Evolutionary conservation across 2,329 filamentous ascomycete genomes (phyloP), one percentile per base, ranked within the genome.

Genomic region (Fusarium sp.): DNA sequence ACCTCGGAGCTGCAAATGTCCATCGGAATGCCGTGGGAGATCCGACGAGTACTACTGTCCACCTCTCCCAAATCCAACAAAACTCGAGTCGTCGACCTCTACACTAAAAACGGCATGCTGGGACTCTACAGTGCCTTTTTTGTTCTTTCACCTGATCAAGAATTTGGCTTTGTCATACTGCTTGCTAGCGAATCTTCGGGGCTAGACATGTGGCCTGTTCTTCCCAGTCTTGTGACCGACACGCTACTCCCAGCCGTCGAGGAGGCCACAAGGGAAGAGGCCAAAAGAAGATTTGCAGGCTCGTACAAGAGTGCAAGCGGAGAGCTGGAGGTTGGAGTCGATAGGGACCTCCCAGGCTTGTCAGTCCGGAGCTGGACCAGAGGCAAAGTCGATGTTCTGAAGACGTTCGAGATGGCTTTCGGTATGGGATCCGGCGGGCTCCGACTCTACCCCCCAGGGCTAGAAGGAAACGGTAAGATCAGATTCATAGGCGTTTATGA

Each of bases 11-110:
- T 78, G 33, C 80, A 79, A 20, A 76, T 80, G 52, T 81, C 82
- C 6, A 78, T 87, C 52, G 86, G 86, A 15, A 80, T 80, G 5
- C 84, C 85, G 2, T 88, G 85, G 85, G 86, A 87, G 76, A 87
- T 87, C 52, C 73, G 81, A 63, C 82, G 83, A 38, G 5, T 64
- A 14, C 2, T 33, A 11, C 52, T 66, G 15, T 66, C 66, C n/a
- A 33, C 59, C 5, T 65, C 65, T 4, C n/a, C 65, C 4, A 27
- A 32, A 12, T 75, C 79, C 47, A 73, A 81, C 60, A 78, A 78
- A 65, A 79, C 81, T 33, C 82, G 83, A 6, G 71, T 84, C 4
- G 76, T 85, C 20, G 84, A 87, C 57, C 40, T 87, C 2, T 86
- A 86, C 76, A 83, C 84, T 20, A 88, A 88, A 69, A 74, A 72